Percentiles rank a stretch among this genome's conserved stretches.
phyloP scores from a whole-genome alignment of 306 rosid species.

The Coriaria nepalensis region DNA sequence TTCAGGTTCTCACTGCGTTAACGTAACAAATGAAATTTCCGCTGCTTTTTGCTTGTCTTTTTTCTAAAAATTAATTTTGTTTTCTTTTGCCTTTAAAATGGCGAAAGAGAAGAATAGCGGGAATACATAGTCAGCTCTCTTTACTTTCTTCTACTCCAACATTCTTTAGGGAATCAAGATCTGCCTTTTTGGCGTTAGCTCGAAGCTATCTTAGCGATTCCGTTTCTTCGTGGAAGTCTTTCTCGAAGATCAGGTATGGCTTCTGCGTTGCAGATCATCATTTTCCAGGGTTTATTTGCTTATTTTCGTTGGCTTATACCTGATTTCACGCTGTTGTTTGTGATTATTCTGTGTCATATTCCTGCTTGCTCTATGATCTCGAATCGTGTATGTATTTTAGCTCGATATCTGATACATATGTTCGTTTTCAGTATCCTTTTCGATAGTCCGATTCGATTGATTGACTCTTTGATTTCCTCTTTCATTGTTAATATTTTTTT shows the following conservation, averaged over 20 bases:
- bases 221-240: constrained; percentile 1
- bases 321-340: constrained; percentile 11
- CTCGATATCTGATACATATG: too few relatives aligned
- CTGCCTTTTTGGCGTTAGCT: constrained; percentile 16
- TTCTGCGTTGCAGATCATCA: constrained; percentile 8
- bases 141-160: constrained; percentile 22
- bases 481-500: too few relatives aligned
- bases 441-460: too few relatives aligned
- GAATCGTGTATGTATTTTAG: too few relatives aligned
- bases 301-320: not conserved
- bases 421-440: too few relatives aligned
- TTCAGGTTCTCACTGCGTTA: too few relatives aligned
- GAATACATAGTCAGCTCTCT: constrained; percentile 29
- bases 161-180: constrained; percentile 22
- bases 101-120: constrained; percentile 29
- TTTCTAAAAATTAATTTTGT: not conserved
- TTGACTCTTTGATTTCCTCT: too few relatives aligned
- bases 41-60: constrained; percentile 2
- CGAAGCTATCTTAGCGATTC: not conserved
- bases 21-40: constrained; percentile 1
- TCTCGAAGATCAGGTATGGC: constrained; percentile 12
- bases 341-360: not conserved
- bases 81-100: constrained; percentile 15
- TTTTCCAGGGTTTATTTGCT: constrained; percentile 7
- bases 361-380: constrained; percentile 11